Conservation (phyloP, 495 filamentous ascomycete species). For the Lepraria neglecta region DNA sequence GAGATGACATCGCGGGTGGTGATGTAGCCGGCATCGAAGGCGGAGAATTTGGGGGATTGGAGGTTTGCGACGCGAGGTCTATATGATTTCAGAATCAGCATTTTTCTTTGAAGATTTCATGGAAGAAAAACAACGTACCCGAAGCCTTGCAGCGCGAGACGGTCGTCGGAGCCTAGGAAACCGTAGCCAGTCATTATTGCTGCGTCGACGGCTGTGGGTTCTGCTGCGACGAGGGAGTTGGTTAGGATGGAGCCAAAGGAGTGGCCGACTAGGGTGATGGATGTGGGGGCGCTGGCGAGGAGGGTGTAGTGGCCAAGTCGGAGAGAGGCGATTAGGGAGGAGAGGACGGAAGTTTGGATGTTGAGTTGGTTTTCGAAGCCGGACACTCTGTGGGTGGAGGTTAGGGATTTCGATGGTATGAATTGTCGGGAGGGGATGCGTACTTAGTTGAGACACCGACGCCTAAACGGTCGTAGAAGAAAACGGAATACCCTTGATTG, state of each 20-base stretch:
- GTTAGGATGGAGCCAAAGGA: conserved; percentile 34
- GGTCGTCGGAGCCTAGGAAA: too few species aligned
- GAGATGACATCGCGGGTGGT: conserved; percentile 9
- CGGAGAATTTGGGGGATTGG: conserved; percentile 1
- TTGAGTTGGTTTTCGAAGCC: too few species aligned
- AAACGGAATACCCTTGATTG: conserved; percentile 34
- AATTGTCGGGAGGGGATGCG: conserved; percentile 12
- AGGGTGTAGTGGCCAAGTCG: too few species aligned
- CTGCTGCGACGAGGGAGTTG: conserved; percentile 22
- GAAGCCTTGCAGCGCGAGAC: too few species aligned
- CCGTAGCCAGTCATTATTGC: too few species aligned
- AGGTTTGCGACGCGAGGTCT: background rate
- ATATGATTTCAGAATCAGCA: too few species aligned
- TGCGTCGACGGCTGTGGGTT: background rate
- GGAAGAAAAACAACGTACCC: too few species aligned
- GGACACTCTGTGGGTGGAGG: too few species aligned
- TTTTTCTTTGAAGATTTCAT: too few species aligned
- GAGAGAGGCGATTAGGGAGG: too few species aligned
- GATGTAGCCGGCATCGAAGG: conserved; percentile 11
- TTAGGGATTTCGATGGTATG: too few species aligned
- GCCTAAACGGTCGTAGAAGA: conserved; percentile 41
- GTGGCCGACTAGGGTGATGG: conserved; percentile 38
- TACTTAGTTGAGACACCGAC: conserved; percentile 24
- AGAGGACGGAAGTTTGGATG: too few species aligned
- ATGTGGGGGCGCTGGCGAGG: conserved; percentile 22